A percentile compares a stretch with the other conserved stretches of the same genome.
Conservation (phyloP, 768 basidiomycete genomes). For the Lactarius sanguifluus region DNA sequence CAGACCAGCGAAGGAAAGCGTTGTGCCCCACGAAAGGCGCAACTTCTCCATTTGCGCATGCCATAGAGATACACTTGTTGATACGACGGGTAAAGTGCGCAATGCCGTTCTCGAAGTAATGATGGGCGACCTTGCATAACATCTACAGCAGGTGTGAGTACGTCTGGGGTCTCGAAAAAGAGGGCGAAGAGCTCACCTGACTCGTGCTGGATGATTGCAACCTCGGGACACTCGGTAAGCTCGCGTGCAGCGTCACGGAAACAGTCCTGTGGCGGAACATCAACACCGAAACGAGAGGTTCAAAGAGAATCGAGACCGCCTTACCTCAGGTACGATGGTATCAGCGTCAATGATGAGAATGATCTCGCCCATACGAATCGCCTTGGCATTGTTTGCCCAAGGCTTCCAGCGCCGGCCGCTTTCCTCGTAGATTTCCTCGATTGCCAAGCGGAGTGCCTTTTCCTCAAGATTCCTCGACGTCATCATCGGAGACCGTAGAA, state of each 20-base stretch:
- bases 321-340: slow-evolving; percentile 71
- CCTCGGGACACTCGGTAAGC: slow-evolving; percentile 74
- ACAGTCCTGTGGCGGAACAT: slow-evolving; percentile 55
- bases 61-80: slow-evolving; percentile 79
- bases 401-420: slow-evolving; percentile 61
- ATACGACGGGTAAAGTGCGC: slow-evolving; percentile 86
- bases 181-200: slow-evolving; percentile 50
- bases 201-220: slow-evolving; percentile 89
- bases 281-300: not conserved
- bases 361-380: slow-evolving; percentile 74
- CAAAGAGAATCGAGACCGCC: slow-evolving; percentile 3
- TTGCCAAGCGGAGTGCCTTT: slow-evolving; percentile 65
- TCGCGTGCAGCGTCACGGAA: slow-evolving; percentile 89
- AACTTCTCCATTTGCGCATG: slow-evolving; percentile 77
- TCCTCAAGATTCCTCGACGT: slow-evolving; percentile 61
- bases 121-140: slow-evolving; percentile 90
- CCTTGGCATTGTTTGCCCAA: slow-evolving; percentile 74
- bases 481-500: slow-evolving; percentile 40
- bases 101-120: slow-evolving; percentile 91
- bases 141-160: slow-evolving; percentile 40
- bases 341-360: slow-evolving; percentile 84
- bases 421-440: slow-evolving; percentile 69
- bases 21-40: slow-evolving; percentile 87
- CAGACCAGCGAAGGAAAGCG: slow-evolving; percentile 87
- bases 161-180: too few relatives aligned